Evolutionary conservation across 257 asterid species (phyloP), one percentile per base, ranked within the genome.

Genomic region (Coffea eugenioides): DNA sequence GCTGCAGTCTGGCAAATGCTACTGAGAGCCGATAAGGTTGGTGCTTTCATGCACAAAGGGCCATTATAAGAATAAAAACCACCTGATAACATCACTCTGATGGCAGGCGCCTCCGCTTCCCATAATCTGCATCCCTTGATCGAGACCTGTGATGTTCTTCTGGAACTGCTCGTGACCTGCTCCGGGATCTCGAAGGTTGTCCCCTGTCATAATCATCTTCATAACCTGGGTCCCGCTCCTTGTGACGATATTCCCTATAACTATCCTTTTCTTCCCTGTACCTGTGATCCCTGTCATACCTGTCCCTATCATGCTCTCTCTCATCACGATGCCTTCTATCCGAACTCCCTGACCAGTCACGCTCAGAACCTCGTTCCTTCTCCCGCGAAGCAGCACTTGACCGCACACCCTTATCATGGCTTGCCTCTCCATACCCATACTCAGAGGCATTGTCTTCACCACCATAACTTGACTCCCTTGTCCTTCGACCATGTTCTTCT

Each of bases 401-500:
- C 87, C 86, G 79, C 36, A 80, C 85, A 48, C 86, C 91, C 75
- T 85, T 89, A 66, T 84, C 89, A 15, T 85, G 91, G 85, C 85
- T 85, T 54, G 77, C 92, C 76, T 83, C 90, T 83, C 87, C 88
- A 77, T 84, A 84, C 51, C 88, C 89, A 62, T 87, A 84, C 36
- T 89, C 92, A 76, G 92, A 87, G 31, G 88, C 89, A 71, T 85
- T 85, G 80, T 85, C 92, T 67, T 87, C 92, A 43, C 87, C 89
- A 25, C 89, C 89, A 81, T 89, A 85, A 76, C 92, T 89, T 16
- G 90, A 89, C 82, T 89, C 92, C 67, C 92, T 84, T 64, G 90
- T 85, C 77, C 89, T 82, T 64, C 86, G 84, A 34, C 88, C 87
- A 51, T 84, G 88, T 48, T 88, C 91, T 80, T 89, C 92, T 71